Evolutionary conservation across 2,329 filamentous ascomycete genomes (phyloP), one percentile per base, ranked within the genome.

Genomic region (Ambrosiella xylebori): DNA sequence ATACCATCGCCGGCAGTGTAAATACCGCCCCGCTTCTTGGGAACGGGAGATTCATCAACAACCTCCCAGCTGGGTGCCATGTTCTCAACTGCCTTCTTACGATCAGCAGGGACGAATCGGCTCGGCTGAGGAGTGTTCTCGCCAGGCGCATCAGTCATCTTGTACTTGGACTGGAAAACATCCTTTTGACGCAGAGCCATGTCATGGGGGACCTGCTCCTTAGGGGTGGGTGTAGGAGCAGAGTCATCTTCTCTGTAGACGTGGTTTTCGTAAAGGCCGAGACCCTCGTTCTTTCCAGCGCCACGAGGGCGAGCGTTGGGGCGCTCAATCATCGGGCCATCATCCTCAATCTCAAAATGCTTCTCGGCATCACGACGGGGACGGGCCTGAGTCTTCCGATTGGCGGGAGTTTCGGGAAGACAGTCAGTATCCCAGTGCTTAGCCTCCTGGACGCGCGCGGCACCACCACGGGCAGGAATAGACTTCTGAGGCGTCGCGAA

Each of bases 341-440:
- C 83, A 66, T 97, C 90, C 57, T 80, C 75, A 65, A 96, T 79
- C 61, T 93, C 82, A 66, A 95, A 96, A 69, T 97, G 88, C 1
- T 82, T 73, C 66, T 90, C 82, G 15, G 85, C 84, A 65, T 94
- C 87, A 47, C 82, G 86, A 61, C 91, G 86, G 41, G 85, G 77
- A 67, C 85, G 76, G 73, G 41, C 80, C 75, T 39, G 78, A 74
- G 12, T 80, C 76, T 57, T 76, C 74, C 63, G 57, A 36, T 78
- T 78, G 49, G 75, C 74, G 7, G 82, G 79, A 7, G 80, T 82
- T 41, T 79, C 75, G 41, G 70, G 50, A 79, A 57, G 19, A 59
- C 62, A 51, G 67, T 80, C 84, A 53, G 84, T 82, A 64, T 84
- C 85, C 81, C 87, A 94, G 68, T 93, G 85, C 58, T 86, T 84